Percentiles rank a stretch among this genome's conserved stretches.
Conservation (phyloP, 2,329 filamentous ascomycete species). For the Beauveria sp. region DNA sequence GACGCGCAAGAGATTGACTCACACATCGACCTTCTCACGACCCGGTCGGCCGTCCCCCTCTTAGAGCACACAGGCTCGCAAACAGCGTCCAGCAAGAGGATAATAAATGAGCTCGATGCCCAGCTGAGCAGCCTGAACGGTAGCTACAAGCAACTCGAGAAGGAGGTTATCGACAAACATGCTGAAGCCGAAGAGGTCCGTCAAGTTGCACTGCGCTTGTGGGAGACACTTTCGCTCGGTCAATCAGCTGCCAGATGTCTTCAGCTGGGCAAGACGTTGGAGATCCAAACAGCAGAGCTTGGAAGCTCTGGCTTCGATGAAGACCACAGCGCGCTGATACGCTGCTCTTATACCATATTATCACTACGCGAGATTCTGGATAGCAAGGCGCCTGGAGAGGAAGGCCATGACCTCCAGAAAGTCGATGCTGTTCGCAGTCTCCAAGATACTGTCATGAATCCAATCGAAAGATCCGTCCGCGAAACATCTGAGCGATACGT, state of each 20-base stretch:
- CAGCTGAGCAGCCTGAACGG: conserved; percentile 76
- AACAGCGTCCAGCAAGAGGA: conserved; percentile 61
- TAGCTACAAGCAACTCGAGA: conserved; percentile 77
- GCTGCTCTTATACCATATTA: conserved; percentile 72
- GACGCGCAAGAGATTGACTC: conserved; percentile 96
- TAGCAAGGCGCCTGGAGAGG: conserved; percentile 59
- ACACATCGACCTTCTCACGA: conserved; percentile 84
- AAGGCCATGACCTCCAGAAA: conserved; percentile 67
- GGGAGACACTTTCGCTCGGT: conserved; percentile 70
- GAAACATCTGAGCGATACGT: conserved; percentile 70
- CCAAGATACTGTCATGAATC: conserved; percentile 59
- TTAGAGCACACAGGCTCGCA: conserved; percentile 70
- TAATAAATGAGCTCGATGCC: conserved; percentile 68
- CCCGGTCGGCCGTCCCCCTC: conserved; percentile 72
- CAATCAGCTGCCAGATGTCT: conserved; percentile 71
- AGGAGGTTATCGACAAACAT: conserved; percentile 79
- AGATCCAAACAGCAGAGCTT: conserved; percentile 71
- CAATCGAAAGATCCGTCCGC: conserved; percentile 66
- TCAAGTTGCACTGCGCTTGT: conserved; percentile 67
- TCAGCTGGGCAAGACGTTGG: conserved; percentile 75
- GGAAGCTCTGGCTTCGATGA: conserved; percentile 44
- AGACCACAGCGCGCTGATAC: conserved; percentile 71
- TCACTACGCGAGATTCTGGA: conserved; percentile 66
- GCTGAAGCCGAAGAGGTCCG: conserved; percentile 78
- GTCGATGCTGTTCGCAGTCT: conserved; percentile 67